Conservation (phyloP, 2,329 filamentous ascomycete genomes). For the Drechslerella stenobrocha region DNA sequence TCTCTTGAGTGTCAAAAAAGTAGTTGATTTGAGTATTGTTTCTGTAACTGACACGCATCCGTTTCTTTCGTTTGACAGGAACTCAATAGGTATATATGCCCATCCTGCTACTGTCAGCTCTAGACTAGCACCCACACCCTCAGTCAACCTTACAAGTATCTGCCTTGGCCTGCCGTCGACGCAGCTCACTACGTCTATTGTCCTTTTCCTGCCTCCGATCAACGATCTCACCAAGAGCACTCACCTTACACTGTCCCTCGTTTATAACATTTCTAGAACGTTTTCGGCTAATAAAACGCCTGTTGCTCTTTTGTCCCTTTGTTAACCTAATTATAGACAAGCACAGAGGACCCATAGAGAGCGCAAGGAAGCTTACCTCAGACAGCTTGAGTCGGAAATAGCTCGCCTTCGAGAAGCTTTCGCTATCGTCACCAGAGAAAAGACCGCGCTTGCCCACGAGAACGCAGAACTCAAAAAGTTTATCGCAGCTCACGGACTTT, state of each 20-base stretch:
- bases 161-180: conserved; percentile 27
- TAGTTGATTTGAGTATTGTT: conserved; percentile 47
- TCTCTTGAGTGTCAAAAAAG: neutral
- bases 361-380: conserved; percentile 94
- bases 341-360: conserved; percentile 96
- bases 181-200: conserved; percentile 28
- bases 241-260: conserved; percentile 35
- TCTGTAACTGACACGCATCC: conserved; percentile 33
- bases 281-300: conserved; percentile 33
- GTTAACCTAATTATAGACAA: conserved; percentile 69
- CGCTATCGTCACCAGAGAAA: conserved; percentile 72
- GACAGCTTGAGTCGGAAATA: conserved; percentile 87
- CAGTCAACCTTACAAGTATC: conserved; percentile 40
- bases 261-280: conserved; percentile 31
- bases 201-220: conserved; percentile 15
- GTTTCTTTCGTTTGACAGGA: conserved; percentile 32
- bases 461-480: conserved; percentile 73
- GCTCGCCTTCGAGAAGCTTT: conserved; percentile 85
- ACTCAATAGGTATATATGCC: conserved; percentile 48
- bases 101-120: conserved; percentile 21
- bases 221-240: neutral
- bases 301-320: conserved; percentile 21
- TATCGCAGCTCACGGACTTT: conserved; percentile 64
- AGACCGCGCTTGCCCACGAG: conserved; percentile 74
- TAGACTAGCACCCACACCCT: conserved; percentile 20